phyloP scores from a whole-genome alignment of 805 yeast genomes.

The Monosporozyma aerobia region DNA sequence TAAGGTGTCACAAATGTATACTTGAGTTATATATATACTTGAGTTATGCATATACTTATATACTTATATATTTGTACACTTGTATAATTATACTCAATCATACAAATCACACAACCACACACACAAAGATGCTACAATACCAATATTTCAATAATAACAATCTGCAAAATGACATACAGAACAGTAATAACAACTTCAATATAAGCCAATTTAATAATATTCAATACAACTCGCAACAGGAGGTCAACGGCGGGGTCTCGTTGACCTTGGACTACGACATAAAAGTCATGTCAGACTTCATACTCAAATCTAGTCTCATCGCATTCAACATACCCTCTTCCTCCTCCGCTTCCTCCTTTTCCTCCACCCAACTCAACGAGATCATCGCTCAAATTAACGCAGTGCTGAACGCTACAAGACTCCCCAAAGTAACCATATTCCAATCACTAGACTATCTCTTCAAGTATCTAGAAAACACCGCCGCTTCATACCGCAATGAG shows the following conservation, averaged over 20 bases:
- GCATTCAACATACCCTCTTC: conserved; percentile 33
- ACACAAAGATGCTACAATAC: too few relatives aligned
- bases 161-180: too few relatives aligned
- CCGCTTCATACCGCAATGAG: conserved; percentile 23
- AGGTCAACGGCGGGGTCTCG: conserved; percentile 61
- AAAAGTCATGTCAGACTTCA: conserved; percentile 67
- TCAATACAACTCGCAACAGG: neutral
- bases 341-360: too few relatives aligned
- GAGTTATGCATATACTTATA: too few relatives aligned
- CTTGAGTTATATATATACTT: too few relatives aligned
- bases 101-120: too few relatives aligned
- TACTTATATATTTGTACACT: too few relatives aligned
- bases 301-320: conserved; percentile 65
- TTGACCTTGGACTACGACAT: conserved; percentile 74
- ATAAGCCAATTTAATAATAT: too few relatives aligned
- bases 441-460: conserved; percentile 72
- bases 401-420: conserved; percentile 77
- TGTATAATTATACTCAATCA: too few relatives aligned
- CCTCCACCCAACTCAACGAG: conserved; percentile 3
- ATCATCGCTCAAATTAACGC: conserved; percentile 54
- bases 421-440: conserved; percentile 74
- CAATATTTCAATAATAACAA: too few relatives aligned
- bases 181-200: too few relatives aligned
- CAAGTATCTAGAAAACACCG: conserved; percentile 42
- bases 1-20: too few relatives aligned